phyloP scores from a whole-genome alignment of 805 yeast species.

The Lachancea sp. region DNA sequence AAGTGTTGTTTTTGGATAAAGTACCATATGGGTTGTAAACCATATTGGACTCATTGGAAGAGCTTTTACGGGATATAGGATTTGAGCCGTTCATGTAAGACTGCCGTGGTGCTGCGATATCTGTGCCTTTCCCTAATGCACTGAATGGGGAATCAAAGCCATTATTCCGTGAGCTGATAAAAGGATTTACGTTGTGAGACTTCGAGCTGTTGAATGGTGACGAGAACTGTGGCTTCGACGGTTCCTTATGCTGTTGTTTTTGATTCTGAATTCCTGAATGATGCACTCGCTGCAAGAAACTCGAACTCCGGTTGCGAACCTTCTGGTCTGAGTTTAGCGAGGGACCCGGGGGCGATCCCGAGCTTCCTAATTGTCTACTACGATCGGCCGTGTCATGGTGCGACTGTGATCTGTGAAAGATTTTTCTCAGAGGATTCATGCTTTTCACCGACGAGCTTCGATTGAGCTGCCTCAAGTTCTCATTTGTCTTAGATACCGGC shows the following conservation, averaged over 20 bases:
- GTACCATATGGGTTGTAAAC: constrained; percentile 62
- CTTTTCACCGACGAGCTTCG: constrained; percentile 9
- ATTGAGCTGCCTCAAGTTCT: not conserved
- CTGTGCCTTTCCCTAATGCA: constrained; percentile 20
- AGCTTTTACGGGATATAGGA: constrained; percentile 6
- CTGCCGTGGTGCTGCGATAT: constrained; percentile 24
- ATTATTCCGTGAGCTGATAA: constrained; percentile 8
- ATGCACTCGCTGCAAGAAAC: constrained; percentile 19
- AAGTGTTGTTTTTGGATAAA: constrained; percentile 5
- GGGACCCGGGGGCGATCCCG: not conserved
- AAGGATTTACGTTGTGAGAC: constrained; percentile 30
- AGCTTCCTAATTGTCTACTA: not conserved
- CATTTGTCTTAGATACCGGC: not conserved
- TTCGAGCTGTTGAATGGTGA: constrained; percentile 24
- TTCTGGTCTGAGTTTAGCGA: constrained; percentile 6
- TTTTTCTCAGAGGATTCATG: constrained; percentile 11
- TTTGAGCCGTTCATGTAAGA: constrained; percentile 8
- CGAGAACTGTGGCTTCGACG: constrained; percentile 17
- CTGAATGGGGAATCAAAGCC: constrained; percentile 12
- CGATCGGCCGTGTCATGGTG: constrained; percentile 9
- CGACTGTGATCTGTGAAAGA: constrained; percentile 13
- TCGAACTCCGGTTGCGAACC: constrained; percentile 21
- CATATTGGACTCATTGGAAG: constrained; percentile 35
- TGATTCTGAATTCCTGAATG: constrained; percentile 1
- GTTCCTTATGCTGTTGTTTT: constrained; percentile 1